Base-by-base conservation (phyloP, 2,329 filamentous ascomycete species). In the Cercospora sp. region DNA sequence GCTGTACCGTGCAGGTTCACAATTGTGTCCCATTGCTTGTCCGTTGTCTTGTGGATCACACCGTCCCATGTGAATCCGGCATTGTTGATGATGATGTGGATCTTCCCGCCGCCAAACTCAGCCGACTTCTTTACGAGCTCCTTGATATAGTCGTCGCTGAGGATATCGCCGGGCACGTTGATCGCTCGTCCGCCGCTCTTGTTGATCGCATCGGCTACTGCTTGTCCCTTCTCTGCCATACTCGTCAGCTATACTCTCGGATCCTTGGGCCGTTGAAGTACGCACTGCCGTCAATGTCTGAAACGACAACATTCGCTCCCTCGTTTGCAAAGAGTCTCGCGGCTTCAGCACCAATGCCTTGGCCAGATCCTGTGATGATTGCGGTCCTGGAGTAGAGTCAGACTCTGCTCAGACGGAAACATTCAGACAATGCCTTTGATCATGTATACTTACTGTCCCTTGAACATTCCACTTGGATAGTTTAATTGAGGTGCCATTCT, bases 51-150 rank as follows among this genome's bases (percentile, higher is more conserved):
- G 84, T 96, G 92, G 72, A 96, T 93, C 45, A 96, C 92, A 6
- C 90, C 93, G 79, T 97, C 93, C 92, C 93, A 96, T 0, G 93
- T 96, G 81, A 92, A 96, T 51, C 92, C 93, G 0, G 93, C 93
- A 78, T 96, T 96, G 81, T 96, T 96, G 68, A 96, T 91, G 66
- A 96, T 90, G 77, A 95, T 91, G 79, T 96, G 91, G 70, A 97
- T 93, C 84, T 96, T 96, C 76, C 92, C 93, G 71, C 86, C 83
- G 67, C 93, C 93, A 77, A 96, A 96, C 59, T 89, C 90, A 1
- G 91, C 93, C 0, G 92, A 86, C 76, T 89, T 87, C 77, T 89
- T 84, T 28, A 96, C 88, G n/a, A 96, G 86, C 9, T 84, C 82
- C 68, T 87, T 84, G 77, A 94, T 85, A 80, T 95, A 94, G 20